Percentiles rank a stretch among this genome's conserved stretches.
Conservation (phyloP, 2,329 filamentous ascomycete genomes). For the Fusarium irregulare region DNA sequence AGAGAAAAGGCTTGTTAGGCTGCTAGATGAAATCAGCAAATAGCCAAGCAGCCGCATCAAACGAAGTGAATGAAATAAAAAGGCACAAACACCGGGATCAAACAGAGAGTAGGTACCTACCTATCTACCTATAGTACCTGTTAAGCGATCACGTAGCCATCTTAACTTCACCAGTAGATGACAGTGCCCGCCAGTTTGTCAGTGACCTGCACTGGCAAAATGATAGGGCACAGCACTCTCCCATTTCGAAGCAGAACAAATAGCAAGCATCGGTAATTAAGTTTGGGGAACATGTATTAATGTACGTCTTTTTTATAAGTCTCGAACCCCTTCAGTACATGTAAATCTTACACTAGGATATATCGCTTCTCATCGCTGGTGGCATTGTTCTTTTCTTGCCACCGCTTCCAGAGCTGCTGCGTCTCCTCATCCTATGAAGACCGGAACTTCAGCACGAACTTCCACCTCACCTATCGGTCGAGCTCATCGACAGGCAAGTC, state of each 20-base stretch:
- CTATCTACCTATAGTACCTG: not conserved
- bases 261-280: constrained; percentile 6
- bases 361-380: constrained; percentile 29
- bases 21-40: not conserved
- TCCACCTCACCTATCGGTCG: constrained; percentile 65
- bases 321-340: constrained; percentile 3
- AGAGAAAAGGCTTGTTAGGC: not conserved
- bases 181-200: not conserved
- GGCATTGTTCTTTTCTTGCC: constrained; percentile 27
- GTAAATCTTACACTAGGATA: constrained; percentile 32
- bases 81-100: constrained; percentile 2
- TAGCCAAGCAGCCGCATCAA: constrained; percentile 2
- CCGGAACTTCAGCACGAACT: constrained; percentile 48
- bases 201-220: constrained; percentile 9
- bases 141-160: not conserved
- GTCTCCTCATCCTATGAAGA: constrained; percentile 49
- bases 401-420: constrained; percentile 40
- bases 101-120: not conserved
- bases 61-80: not conserved
- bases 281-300: not conserved
- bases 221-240: not conserved
- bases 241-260: not conserved
- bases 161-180: not conserved
- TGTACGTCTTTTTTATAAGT: constrained; percentile 1
- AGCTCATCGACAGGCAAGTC: constrained; percentile 83